Conservation (phyloP, 352 stramenopile genomes). For the Thalassiosira sp. region DNA sequence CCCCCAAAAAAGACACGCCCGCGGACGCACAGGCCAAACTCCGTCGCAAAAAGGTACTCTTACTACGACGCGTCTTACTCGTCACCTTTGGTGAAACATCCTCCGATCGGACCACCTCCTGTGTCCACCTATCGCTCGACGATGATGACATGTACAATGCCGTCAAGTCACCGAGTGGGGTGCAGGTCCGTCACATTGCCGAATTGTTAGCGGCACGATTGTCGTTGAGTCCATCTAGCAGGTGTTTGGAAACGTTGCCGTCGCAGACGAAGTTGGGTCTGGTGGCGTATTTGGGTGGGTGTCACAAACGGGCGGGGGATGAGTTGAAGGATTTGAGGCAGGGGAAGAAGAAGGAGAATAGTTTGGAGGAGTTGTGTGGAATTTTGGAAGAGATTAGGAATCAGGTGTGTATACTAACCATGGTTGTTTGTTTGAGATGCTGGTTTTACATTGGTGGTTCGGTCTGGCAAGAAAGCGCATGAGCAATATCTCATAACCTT, state of each 20-base stretch:
- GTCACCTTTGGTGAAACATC: slow-evolving; percentile 45
- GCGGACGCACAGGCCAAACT: slow-evolving; percentile 58
- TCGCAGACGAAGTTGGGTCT: slow-evolving; percentile 46
- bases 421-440: too few species aligned
- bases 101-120: slow-evolving; percentile 17
- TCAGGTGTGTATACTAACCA: slow-evolving; percentile 41
- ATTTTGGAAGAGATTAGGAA: slow-evolving; percentile 72
- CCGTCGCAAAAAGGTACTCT: slow-evolving; percentile 64
- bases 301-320: slow-evolving; percentile 61
- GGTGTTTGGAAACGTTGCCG: slow-evolving; percentile 29
- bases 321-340: slow-evolving; percentile 65
- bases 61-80: slow-evolving; percentile 64
- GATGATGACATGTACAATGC: slow-evolving; percentile 39
- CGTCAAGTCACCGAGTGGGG: slow-evolving; percentile 10
- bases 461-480: too few species aligned
- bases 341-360: slow-evolving; percentile 19
- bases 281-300: slow-evolving; percentile 67
- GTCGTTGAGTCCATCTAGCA: slow-evolving; percentile 16
- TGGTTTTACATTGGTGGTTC: background rate
- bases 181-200: slow-evolving; percentile 58
- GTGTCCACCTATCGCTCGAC: slow-evolving; percentile 21
- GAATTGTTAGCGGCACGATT: slow-evolving; percentile 75
- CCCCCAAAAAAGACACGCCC: slow-evolving; percentile 9
- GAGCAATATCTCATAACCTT: too few species aligned
- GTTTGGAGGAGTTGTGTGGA: slow-evolving; percentile 43